A percentile compares a stretch with the other conserved stretches of the same genome.
Evolutionary conservation across 2,329 filamentous ascomycete species (phyloP).

Genomic region (Epichloe baconii): DNA sequence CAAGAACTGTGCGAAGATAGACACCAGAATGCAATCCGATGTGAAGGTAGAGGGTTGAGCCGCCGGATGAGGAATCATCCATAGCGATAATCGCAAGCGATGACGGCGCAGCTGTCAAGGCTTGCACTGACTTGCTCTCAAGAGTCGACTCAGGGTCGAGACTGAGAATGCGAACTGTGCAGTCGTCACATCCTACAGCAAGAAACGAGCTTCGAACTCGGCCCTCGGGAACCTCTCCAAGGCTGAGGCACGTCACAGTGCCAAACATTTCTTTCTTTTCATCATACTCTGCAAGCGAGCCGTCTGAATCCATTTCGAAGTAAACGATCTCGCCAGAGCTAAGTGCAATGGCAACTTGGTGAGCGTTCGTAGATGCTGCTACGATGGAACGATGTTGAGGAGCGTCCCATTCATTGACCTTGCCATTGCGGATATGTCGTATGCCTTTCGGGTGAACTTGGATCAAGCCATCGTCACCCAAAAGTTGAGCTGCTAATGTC

Average conservation of each 20-base stretch:
- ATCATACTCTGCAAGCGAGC: conserved; percentile 82
- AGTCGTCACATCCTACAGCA: conserved; percentile 93
- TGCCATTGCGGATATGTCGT: conserved; percentile 66
- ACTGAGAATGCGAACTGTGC: conserved; percentile 84
- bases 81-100: conserved; percentile 87
- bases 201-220: conserved; percentile 81
- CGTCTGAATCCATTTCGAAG: conserved; percentile 92
- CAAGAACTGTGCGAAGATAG: conserved; percentile 86
- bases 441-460: conserved; percentile 97
- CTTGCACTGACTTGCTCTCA: conserved; percentile 89
- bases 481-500: conserved; percentile 83
- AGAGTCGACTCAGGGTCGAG: conserved; percentile 81
- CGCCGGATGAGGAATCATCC: conserved; percentile 83
- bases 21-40: conserved; percentile 94
- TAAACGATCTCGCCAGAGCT: conserved; percentile 96
- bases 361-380: conserved; percentile 81
- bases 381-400: conserved; percentile 93
- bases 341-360: conserved; percentile 84
- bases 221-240: conserved; percentile 86
- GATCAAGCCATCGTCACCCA: conserved; percentile 83
- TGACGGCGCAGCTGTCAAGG: conserved; percentile 78
- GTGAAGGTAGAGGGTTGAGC: conserved; percentile 82
- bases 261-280: conserved; percentile 92
- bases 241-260: conserved; percentile 85
- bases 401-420: conserved; percentile 84